A percentile compares a stretch with the other conserved stretches of the same genome.
These are phyloP conservation scores for Nymphaea colorata DNA, from an alignment of 164 flowering plant species.

Conservation along the genomic window DNA sequence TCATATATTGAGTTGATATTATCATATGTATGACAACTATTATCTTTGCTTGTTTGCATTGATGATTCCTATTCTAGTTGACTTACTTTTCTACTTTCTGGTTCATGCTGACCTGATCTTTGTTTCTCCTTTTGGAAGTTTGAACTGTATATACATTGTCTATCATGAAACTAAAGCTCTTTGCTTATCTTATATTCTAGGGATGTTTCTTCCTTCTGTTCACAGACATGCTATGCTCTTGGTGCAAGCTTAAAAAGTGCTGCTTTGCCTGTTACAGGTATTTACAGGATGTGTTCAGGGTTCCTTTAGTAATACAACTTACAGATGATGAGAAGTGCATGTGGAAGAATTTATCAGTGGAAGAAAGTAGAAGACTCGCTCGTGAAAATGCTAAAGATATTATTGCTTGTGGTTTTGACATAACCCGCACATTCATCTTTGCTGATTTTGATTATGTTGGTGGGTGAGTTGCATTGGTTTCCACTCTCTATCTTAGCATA, in stretches of 20 bases:
- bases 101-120: too few species aligned
- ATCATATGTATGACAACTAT: too few species aligned
- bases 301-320: slow-evolving; percentile 91
- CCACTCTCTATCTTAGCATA: background rate
- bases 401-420: slow-evolving; percentile 97
- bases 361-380: slow-evolving; percentile 83
- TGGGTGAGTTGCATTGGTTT: slow-evolving; percentile 45
- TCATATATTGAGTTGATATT: too few species aligned
- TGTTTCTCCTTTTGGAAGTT: too few species aligned
- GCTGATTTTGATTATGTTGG: slow-evolving; percentile 88
- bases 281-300: slow-evolving; percentile 90
- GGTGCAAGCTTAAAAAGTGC: background rate
- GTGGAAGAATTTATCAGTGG: slow-evolving; percentile 89
- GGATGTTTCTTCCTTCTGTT: background rate
- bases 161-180: too few species aligned
- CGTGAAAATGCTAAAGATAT: slow-evolving; percentile 97
- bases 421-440: slow-evolving; percentile 81
- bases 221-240: too few species aligned
- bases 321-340: slow-evolving; percentile 97
- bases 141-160: too few species aligned
- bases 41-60: too few species aligned
- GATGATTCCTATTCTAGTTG: too few species aligned
- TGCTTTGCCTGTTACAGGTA: slow-evolving; percentile 39
- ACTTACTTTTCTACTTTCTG: too few species aligned
- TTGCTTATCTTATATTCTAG: too few species aligned